phyloP scores from a whole-genome alignment of 1,284 basidiomycete species.

The Mycena sp. region DNA sequence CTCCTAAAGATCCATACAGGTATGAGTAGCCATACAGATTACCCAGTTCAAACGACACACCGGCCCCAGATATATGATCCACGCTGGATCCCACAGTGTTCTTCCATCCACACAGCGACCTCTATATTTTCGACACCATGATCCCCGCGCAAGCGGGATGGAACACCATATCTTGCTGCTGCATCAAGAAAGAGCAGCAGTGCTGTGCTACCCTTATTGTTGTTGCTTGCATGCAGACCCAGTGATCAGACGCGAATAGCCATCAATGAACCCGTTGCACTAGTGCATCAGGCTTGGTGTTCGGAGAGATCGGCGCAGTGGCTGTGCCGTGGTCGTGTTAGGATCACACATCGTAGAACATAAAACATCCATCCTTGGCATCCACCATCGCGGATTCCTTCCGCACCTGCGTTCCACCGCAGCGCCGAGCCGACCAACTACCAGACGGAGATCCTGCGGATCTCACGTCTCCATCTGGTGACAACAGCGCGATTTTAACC shows the following conservation, averaged over 20 bases:
- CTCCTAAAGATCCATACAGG: neutral
- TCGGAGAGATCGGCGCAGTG: no score
- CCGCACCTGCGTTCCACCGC: no score
- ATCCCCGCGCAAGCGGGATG: slow-evolving; percentile 35
- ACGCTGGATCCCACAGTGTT: slow-evolving; percentile 2
- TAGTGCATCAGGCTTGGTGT: slow-evolving; percentile 35
- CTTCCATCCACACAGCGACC: slow-evolving; percentile 18
- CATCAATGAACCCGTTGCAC: slow-evolving; percentile 41
- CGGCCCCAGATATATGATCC: slow-evolving; percentile 26
- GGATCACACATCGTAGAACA: no score
- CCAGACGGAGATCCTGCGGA: no score
- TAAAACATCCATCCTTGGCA: no score
- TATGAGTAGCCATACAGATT: neutral
- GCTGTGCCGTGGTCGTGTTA: no score
- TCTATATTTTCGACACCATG: slow-evolving; percentile 36
- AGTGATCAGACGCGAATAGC: slow-evolving; percentile 33
- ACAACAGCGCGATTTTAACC: slow-evolving; percentile 2
- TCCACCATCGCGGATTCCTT: no score
- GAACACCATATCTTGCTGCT: slow-evolving; percentile 24
- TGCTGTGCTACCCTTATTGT: slow-evolving; percentile 34
- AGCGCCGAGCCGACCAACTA: no score
- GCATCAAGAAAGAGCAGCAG: slow-evolving; percentile 30
- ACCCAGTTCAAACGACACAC: slow-evolving; percentile 23
- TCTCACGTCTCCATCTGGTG: no score
- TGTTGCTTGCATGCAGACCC: slow-evolving; percentile 29